phyloP scores from a whole-genome alignment of 2,329 filamentous ascomycete species.

The Pseudonectria buxi region DNA sequence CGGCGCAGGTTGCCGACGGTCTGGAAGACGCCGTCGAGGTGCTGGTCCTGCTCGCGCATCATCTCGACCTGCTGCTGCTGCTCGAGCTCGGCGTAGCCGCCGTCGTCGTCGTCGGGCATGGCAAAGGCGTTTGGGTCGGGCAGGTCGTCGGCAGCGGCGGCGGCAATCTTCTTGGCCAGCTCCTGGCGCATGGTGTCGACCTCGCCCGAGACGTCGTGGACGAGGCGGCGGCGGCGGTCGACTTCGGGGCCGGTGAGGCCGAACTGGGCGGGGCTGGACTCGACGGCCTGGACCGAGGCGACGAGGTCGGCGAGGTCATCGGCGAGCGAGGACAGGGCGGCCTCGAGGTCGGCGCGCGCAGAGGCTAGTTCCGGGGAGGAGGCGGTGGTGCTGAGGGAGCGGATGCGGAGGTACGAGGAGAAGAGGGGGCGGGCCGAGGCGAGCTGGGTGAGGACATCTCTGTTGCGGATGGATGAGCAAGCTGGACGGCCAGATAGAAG shows the following conservation, averaged over 20 bases:
- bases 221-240: conserved; percentile 68
- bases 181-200: conserved; percentile 85
- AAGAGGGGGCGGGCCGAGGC: conserved; percentile 78
- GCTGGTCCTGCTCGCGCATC: conserved; percentile 90
- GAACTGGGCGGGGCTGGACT: conserved; percentile 79
- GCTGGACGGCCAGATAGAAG: too few species aligned
- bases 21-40: conserved; percentile 84
- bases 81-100: conserved; percentile 73
- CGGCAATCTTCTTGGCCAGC: conserved; percentile 53
- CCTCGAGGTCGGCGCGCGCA: conserved; percentile 62
- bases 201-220: conserved; percentile 84
- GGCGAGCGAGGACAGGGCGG: conserved; percentile 59
- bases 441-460: conserved; percentile 83
- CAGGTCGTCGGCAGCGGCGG: conserved; percentile 34
- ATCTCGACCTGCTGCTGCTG: conserved; percentile 85
- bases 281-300: conserved; percentile 79
- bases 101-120: conserved; percentile 41
- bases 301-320: conserved; percentile 86
- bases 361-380: conserved; percentile 78
- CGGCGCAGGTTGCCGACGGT: conserved; percentile 85
- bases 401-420: conserved; percentile 91
- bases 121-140: conserved; percentile 52
- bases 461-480: too few species aligned
- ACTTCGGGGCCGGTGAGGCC: conserved; percentile 82
- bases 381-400: conserved; percentile 67